Evolutionary conservation across 2,329 filamentous ascomycete genomes (phyloP).

Genomic region (Monilinia fructigena): DNA sequence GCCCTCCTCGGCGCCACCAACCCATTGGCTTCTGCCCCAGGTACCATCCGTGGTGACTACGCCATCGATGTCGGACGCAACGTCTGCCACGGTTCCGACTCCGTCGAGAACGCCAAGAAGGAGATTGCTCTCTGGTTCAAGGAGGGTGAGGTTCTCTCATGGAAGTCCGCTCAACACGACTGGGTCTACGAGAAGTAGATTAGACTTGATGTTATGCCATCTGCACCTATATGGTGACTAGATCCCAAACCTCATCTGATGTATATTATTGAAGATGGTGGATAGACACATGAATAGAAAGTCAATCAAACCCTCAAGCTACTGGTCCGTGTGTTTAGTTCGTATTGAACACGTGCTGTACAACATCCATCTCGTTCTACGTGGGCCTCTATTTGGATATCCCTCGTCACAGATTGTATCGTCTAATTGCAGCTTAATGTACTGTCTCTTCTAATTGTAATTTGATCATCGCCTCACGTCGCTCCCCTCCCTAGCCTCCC

Average conservation of each 20-base stretch:
- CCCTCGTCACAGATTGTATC: not conserved
- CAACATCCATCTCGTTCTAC: not conserved
- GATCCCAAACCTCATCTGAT: not conserved
- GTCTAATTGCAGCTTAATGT: not conserved
- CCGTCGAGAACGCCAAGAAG: conserved; percentile 98
- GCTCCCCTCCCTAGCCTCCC: conserved; percentile 36
- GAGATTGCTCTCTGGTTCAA: conserved; percentile 99
- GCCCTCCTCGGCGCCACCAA: conserved; percentile 98
- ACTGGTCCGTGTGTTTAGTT: not conserved
- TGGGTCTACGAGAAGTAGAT: conserved; percentile 93
- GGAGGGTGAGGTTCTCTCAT: conserved; percentile 78
- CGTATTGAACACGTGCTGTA: not conserved
- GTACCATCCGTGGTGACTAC: conserved; percentile 93
- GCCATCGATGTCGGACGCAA: conserved; percentile 91
- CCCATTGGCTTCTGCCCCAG: conserved; percentile 88
- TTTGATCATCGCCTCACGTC: conserved; percentile 8
- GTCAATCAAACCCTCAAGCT: conserved; percentile 1
- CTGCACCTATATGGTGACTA: not conserved
- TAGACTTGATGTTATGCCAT: conserved; percentile 11
- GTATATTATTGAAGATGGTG: not conserved
- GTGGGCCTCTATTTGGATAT: not conserved
- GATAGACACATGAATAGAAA: conserved; percentile 6
- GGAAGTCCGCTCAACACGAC: conserved; percentile 79
- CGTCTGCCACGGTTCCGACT: conserved; percentile 99
- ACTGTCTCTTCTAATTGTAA: not conserved